Base-by-base conservation (phyloP, 768 basidiomycete species). In the Kwoniella botswanensis region DNA sequence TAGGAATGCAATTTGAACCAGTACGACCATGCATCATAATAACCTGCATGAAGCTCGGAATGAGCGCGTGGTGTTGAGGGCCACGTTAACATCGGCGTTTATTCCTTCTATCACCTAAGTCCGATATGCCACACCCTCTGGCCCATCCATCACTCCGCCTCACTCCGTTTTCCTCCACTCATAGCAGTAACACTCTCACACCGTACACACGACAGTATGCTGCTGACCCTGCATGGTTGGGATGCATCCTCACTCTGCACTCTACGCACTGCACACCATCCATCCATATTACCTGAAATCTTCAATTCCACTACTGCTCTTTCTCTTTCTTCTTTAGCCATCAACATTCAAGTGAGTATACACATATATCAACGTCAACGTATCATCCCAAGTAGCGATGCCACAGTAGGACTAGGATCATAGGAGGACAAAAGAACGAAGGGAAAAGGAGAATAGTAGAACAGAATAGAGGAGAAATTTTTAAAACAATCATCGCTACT, bases 301-400 rank as follows among this genome's bases (percentile, higher is more conserved):
- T 41, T 35, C 58, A 54, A 35, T 29, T 63, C 42, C 50, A 61
- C 3, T 21, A 67, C 41, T 42, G 4, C 35, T 41, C 3, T 46
- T 63, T 35, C 52, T 63, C 41, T 63, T 43, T 61, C 52, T 50
- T 62, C 46, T 26, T 70, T 53, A 71, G 54, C 64, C 70, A 58
- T 71, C 63, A 65, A 71, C 21, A 70, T 64, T 60, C 58, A 71
- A 71, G 70, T 70, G 69, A 70, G 69, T 70, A 63, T 69, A 63
- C 54, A 7, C 52, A 2, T 42, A 22, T 13, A 17, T 10, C 10
- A 42, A 29, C 67, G 60, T 59, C 21, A 35, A 26, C 24, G 53
- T 41, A 44, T 35, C 35, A 35, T 57, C 65, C 50, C 43, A 55
- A 57, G 64, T 44, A 59, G 50, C 64, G 56, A 43, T 24, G 52